Evolutionary conservation across 495 filamentous ascomycete species (phyloP), one percentile per base, ranked within the genome.

Genomic region (Talaromyces adpressus): DNA sequence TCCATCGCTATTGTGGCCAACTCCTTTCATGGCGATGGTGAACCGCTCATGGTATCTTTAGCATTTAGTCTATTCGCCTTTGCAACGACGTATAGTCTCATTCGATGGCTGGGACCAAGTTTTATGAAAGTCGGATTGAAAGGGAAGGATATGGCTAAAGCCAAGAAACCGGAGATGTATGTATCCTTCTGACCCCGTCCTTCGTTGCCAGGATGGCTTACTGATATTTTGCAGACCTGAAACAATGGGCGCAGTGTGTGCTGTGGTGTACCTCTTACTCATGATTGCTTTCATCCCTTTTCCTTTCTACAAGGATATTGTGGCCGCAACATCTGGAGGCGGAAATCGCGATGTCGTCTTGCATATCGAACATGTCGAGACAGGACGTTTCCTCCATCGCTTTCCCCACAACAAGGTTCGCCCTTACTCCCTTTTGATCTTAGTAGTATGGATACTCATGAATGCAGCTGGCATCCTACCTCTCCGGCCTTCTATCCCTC

Each of bases 221-320:
- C 11, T 56, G 52, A 25, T 16, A 1, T 20, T 56, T 14, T 6
- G 12, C 67, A 91, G 89, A 67, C 94, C 94, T 14, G 94, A 99
- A 75, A 92, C 91, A 30, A 98, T 99, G 95, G 94, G 94, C n/a
- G 91, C 88, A 20, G 85, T 98, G 52, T 96, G 91, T 72, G 94
- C 95, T 2, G 85, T 94, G 34, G 90, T 98, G 1, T 98, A 97
- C 76, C 79, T 99, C 30, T 78, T 98, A 25, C 81, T 83, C 5
- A 84, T 97, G 32, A 95, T 98, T 59, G 72, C 91, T 32, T 98
- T 99, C 72, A 91, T 98, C 61, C 94, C 94, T 0, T 98, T 97
- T 74, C 88, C 91, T 2, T 98, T 99, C 75, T 98, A 96, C 78
- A 93, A 96, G 74, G 93, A 99, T 70, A 94, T 99, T 64, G 93